phyloP scores from a whole-genome alignment of 2,329 filamentous ascomycete genomes.

The Pseudomassariella vexata region DNA sequence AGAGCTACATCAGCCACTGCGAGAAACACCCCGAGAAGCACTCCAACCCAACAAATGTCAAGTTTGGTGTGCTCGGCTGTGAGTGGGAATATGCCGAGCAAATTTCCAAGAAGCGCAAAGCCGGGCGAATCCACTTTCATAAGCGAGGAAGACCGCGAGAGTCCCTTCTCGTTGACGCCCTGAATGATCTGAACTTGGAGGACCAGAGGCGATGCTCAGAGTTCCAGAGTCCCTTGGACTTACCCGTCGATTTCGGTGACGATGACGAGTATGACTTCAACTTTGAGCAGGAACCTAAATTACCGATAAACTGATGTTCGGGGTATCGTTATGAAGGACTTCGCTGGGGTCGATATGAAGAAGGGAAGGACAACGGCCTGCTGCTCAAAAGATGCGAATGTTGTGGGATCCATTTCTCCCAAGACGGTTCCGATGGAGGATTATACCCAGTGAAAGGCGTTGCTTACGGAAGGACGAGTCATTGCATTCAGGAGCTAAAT shows the following conservation, averaged over 20 bases:
- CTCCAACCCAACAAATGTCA: conserved; percentile 27
- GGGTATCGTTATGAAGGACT: too few species aligned
- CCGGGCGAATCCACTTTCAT: neutral
- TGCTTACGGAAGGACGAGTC: too few species aligned
- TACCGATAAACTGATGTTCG: too few species aligned
- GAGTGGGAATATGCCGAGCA: conserved; percentile 26
- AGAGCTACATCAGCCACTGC: conserved; percentile 31
- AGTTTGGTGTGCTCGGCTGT: conserved; percentile 35
- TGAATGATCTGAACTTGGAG: conserved; percentile 1
- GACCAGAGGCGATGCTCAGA: neutral
- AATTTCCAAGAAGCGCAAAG: neutral
- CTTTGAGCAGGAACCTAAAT: too few species aligned
- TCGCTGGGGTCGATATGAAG: too few species aligned
- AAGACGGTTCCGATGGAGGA: too few species aligned
- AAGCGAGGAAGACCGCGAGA: neutral
- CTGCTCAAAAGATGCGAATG: too few species aligned
- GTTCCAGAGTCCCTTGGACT: neutral
- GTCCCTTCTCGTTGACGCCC: neutral
- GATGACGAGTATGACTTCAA: neutral
- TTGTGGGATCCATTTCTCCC: too few species aligned
- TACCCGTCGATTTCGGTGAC: conserved; percentile 2
- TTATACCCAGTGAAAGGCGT: too few species aligned
- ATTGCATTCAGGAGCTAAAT: too few species aligned
- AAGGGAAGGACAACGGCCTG: too few species aligned
- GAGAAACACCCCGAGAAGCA: conserved; percentile 25